These are phyloP conservation scores for Coprinellus micaceus DNA, from an alignment of 768 basidiomycete genomes.

Conservation along the genomic window DNA sequence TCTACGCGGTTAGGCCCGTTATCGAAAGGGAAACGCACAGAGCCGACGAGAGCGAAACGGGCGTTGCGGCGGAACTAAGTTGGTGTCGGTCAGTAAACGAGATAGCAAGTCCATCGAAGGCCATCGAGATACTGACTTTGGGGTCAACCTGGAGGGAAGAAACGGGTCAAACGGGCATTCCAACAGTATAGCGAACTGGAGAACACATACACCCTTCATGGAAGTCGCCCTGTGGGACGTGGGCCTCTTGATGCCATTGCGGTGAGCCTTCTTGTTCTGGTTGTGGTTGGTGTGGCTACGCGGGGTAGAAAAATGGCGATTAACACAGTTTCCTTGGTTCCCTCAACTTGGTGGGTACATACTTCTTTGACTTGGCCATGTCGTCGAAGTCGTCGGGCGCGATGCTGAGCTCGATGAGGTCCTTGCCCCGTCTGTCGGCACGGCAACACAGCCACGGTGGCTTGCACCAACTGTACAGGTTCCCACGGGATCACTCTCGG, in stretches of 20 bases:
- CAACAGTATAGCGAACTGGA: constrained; percentile 1
- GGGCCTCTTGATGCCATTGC: constrained; percentile 93
- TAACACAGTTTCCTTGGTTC: neutral
- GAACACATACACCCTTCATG: constrained; percentile 82
- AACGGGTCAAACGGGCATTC: constrained; percentile 1
- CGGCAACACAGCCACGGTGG: constrained; percentile 42
- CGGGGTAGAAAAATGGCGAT: constrained; percentile 3
- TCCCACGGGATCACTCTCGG: constrained; percentile 1
- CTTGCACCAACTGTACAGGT: constrained; percentile 38
- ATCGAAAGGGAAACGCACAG: constrained; percentile 44
- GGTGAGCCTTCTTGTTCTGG: constrained; percentile 95
- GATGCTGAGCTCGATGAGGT: constrained; percentile 20
- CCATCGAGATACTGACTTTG: constrained; percentile 50
- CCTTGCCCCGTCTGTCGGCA: neutral
- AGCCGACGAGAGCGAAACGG: constrained; percentile 66
- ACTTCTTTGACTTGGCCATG: constrained; percentile 99
- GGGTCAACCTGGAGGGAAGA: constrained; percentile 58
- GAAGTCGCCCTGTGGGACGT: constrained; percentile 70
- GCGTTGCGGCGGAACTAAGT: constrained; percentile 83
- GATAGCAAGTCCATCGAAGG: constrained; percentile 1
- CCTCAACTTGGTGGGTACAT: constrained; percentile 20
- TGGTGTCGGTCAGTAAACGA: constrained; percentile 10
- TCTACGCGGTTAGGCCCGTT: neutral
- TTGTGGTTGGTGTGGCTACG: constrained; percentile 89
- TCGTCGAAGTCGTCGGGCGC: constrained; percentile 30